Conservation (phyloP, 805 yeast genomes). For the Candida sonorensis region DNA sequence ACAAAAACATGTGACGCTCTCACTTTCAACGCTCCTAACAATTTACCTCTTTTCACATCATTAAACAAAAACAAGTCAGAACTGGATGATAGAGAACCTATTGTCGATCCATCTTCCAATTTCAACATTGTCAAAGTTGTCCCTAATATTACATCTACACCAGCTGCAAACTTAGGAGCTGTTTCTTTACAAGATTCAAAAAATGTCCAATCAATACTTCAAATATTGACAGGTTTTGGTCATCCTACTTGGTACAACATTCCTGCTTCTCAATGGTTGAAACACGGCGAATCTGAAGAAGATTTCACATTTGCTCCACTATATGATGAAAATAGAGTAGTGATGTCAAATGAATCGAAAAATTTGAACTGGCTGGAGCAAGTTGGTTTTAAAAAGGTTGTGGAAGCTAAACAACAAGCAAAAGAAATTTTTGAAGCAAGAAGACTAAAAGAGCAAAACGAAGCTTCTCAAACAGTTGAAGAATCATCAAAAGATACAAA, state of each 20-base stretch:
- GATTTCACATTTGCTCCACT: constrained; percentile 59
- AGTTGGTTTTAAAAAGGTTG: constrained; percentile 38
- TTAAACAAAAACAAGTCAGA: constrained; percentile 54
- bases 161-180: constrained; percentile 37
- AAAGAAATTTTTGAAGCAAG: no score
- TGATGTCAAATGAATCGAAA: constrained; percentile 43
- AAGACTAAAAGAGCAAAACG: no score
- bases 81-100: constrained; percentile 67
- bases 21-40: constrained; percentile 51
- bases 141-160: constrained; percentile 38
- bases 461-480: no score
- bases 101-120: constrained; percentile 48
- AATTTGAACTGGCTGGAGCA: constrained; percentile 49
- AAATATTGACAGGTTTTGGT: constrained; percentile 44
- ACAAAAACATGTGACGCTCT: constrained; percentile 59
- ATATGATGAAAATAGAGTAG: constrained; percentile 51
- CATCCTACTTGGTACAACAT: constrained; percentile 62
- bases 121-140: constrained; percentile 61
- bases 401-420: constrained; percentile 11
- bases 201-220: constrained; percentile 21
- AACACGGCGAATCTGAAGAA: constrained; percentile 30
- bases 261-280: constrained; percentile 62
- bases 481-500: no score
- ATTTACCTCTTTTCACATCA: constrained; percentile 76
- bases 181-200: constrained; percentile 32